These are phyloP conservation scores for Mallotus repandus DNA, from an alignment of 441 rosid species.

Conservation along the genomic window DNA sequence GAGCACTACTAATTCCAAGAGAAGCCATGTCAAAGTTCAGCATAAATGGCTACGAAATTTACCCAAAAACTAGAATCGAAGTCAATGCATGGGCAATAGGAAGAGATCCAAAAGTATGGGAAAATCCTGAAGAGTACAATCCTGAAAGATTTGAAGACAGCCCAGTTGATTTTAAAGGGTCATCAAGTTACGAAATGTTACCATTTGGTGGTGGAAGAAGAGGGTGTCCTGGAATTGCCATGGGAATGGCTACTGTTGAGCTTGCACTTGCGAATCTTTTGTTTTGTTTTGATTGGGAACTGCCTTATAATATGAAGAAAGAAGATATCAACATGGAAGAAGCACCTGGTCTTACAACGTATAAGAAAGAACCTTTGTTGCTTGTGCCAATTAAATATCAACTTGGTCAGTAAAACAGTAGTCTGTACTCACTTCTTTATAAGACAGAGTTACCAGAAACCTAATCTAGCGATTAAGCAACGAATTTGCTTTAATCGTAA, in stretches of 20 bases:
- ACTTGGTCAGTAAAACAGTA: background rate
- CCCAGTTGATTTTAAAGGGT: background rate
- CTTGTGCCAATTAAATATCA: background rate
- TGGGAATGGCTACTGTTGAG: background rate
- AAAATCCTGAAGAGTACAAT: background rate
- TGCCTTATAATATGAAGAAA: background rate
- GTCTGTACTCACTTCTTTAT: too few relatives aligned
- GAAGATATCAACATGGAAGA: conserved; percentile 11
- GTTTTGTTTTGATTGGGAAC: background rate
- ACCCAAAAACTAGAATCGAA: background rate
- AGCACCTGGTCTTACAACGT: background rate
- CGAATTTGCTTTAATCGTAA: too few relatives aligned
- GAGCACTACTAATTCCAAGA: conserved; percentile 8
- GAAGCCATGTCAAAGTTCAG: background rate
- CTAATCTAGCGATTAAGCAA: too few relatives aligned
- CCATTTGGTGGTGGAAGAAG: conserved; percentile 3
- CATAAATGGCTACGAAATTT: background rate
- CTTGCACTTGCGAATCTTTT: conserved; percentile 2
- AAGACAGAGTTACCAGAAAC: too few relatives aligned
- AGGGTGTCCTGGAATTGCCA: background rate
- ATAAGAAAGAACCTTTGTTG: conserved; percentile 1
- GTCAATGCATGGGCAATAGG: background rate
- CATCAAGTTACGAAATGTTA: background rate
- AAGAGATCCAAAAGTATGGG: conserved; percentile 12
- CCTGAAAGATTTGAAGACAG: conserved; percentile 7